A percentile compares a stretch with the other conserved stretches of the same genome.
phyloP scores from a whole-genome alignment of 1,284 basidiomycete species.

The Acaromyces ingoldii region DNA sequence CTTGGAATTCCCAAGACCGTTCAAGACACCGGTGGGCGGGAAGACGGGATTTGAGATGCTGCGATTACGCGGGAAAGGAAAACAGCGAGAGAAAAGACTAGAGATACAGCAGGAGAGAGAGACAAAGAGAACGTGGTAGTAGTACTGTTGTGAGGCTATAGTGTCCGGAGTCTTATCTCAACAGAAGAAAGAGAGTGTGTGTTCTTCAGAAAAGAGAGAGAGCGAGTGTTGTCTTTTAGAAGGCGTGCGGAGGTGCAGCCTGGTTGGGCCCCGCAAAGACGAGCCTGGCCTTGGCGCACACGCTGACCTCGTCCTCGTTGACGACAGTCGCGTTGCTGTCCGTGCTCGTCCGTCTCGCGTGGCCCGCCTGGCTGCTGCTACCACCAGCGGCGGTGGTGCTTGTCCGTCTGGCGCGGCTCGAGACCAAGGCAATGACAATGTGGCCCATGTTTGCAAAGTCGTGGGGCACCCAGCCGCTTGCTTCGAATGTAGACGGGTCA shows the following conservation, averaged over 20 bases:
- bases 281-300: slow-evolving; percentile 1
- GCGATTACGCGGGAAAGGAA: background rate
- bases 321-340: background rate
- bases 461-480: slow-evolving; percentile 31
- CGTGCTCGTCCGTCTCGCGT: background rate
- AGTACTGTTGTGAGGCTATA: too few species aligned
- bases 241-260: background rate
- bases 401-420: background rate
- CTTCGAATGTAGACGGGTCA: slow-evolving; percentile 34
- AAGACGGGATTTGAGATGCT: too few species aligned
- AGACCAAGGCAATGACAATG: slow-evolving; percentile 1
- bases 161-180: too few species aligned
- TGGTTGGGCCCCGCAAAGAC: too few species aligned
- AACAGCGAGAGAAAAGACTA: background rate
- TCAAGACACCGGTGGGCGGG: too few species aligned
- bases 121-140: background rate
- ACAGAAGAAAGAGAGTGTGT: too few species aligned
- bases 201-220: background rate
- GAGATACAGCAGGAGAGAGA: background rate
- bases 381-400: background rate
- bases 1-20: too few species aligned
- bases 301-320: background rate
- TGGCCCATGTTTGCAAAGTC: slow-evolving; percentile 2
- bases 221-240: background rate
- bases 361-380: background rate